These are phyloP conservation scores for Comarum palustre DNA, from an alignment of 306 rosid genomes.

Conservation along the genomic window DNA sequence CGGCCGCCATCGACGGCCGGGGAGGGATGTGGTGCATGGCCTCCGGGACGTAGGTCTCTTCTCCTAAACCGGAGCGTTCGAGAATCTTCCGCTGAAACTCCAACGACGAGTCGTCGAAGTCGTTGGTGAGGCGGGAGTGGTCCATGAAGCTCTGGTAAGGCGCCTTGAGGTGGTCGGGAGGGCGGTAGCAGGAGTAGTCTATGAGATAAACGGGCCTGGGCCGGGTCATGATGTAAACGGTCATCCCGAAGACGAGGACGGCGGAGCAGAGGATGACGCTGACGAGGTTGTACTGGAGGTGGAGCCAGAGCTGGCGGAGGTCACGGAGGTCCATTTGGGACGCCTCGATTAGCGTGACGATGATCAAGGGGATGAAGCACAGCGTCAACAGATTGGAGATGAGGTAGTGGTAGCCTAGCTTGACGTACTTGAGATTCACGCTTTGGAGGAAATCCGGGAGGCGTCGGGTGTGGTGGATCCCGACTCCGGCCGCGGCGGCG, in stretches of 20 bases:
- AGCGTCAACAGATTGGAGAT: conserved; percentile 61
- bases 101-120: conserved; percentile 63
- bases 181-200: conserved; percentile 58
- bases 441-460: conserved; percentile 75
- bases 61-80: conserved; percentile 65
- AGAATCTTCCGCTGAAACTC: conserved; percentile 71
- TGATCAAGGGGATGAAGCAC: conserved; percentile 50
- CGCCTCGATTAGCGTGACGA: conserved; percentile 54
- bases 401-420: conserved; percentile 71
- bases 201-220: conserved; percentile 56
- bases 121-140: conserved; percentile 55
- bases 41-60: conserved; percentile 65
- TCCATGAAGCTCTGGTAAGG: conserved; percentile 51
- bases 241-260: conserved; percentile 59
- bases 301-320: conserved; percentile 59
- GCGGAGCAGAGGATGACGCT: conserved; percentile 48
- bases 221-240: conserved; percentile 53
- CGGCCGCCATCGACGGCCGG: conserved; percentile 53
- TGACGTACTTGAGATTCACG: conserved; percentile 74
- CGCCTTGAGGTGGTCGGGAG: conserved; percentile 56
- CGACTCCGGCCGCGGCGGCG: conserved; percentile 39
- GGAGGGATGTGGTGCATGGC: conserved; percentile 68
- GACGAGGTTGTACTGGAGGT: conserved; percentile 65
- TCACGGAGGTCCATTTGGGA: conserved; percentile 52
- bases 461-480: conserved; percentile 49